Evolutionary conservation across 352 stramenopile species (phyloP).

Genomic region (Phytophthora constricta): DNA sequence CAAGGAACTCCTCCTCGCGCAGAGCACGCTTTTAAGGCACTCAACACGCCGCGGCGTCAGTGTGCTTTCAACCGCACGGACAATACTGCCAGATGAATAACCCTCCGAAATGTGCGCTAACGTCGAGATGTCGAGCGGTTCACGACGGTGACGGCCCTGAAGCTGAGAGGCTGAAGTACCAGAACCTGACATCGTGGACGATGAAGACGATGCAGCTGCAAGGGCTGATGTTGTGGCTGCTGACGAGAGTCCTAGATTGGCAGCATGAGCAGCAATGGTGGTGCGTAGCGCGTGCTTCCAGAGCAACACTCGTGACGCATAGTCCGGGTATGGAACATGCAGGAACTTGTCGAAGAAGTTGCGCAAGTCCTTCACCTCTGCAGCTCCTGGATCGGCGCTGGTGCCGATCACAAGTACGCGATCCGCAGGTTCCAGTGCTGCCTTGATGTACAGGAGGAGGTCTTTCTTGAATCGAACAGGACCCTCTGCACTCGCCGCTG

Average conservation of each 20-base stretch:
- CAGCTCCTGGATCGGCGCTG: conserved; percentile 81
- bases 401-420: conserved; percentile 92
- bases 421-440: conserved; percentile 86
- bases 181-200: conserved; percentile 11
- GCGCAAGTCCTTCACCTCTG: conserved; percentile 88
- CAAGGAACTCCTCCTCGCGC: conserved; percentile 89
- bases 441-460: conserved; percentile 93
- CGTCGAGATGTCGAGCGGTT: conserved; percentile 86
- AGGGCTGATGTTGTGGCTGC: conserved; percentile 24
- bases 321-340: conserved; percentile 93
- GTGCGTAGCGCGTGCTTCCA: conserved; percentile 85
- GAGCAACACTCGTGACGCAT: conserved; percentile 88
- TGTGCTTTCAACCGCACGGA: conserved; percentile 74
- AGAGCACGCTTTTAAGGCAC: conserved; percentile 82
- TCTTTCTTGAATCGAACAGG: conserved; percentile 94
- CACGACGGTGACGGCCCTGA: conserved; percentile 25
- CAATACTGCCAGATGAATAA: conserved; percentile 90
- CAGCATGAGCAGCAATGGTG: conserved; percentile 50
- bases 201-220: conserved; percentile 30
- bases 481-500: conserved; percentile 61
- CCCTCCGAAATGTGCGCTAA: conserved; percentile 92
- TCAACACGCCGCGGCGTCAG: conserved; percentile 80
- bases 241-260: conserved; percentile 33
- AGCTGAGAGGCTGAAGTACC: conserved; percentile 12
- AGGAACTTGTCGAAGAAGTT: conserved; percentile 94